phyloP scores from a whole-genome alignment of 768 basidiomycete genomes.

The Mycena capillaripes region DNA sequence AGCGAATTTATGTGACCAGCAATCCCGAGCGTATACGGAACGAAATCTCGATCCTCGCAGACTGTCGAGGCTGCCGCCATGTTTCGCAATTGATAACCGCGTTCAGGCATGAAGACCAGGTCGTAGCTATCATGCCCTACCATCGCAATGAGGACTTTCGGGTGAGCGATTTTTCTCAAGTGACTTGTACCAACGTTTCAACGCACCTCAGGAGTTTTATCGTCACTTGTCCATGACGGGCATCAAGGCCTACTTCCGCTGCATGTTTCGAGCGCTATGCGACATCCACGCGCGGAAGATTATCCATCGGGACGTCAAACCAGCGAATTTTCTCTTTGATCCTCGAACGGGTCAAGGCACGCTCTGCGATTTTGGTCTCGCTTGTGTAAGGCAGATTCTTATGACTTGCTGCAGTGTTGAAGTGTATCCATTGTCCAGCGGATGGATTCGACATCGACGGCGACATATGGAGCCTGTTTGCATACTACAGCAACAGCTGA shows the following conservation, averaged over 20 bases:
- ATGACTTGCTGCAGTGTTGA: not conserved
- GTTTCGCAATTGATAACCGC: slow-evolving; percentile 95
- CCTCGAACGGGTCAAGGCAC: slow-evolving; percentile 86
- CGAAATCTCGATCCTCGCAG: slow-evolving; percentile 92
- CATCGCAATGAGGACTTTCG: slow-evolving; percentile 94
- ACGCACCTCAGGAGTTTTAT: slow-evolving; percentile 76
- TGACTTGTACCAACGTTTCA: not conserved
- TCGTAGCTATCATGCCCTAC: slow-evolving; percentile 95
- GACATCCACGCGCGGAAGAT: slow-evolving; percentile 90
- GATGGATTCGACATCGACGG: slow-evolving; percentile 59
- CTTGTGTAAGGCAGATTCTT: slow-evolving; percentile 69
- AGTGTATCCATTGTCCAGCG: slow-evolving; percentile 55
- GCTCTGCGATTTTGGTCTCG: slow-evolving; percentile 95
- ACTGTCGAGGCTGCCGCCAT: slow-evolving; percentile 87
- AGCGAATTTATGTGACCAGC: slow-evolving; percentile 97
- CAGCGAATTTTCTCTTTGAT: slow-evolving; percentile 97
- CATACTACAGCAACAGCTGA: slow-evolving; percentile 77
- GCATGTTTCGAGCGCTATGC: slow-evolving; percentile 90
- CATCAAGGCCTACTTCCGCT: slow-evolving; percentile 90
- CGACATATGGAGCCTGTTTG: slow-evolving; percentile 73
- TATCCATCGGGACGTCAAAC: slow-evolving; percentile 98
- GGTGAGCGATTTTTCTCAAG: slow-evolving; percentile 60
- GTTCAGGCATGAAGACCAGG: slow-evolving; percentile 91
- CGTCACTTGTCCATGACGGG: slow-evolving; percentile 78
- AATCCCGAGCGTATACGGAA: slow-evolving; percentile 93